These are phyloP conservation scores for Acarospora socialis DNA, from an alignment of 2,329 filamentous ascomycete species.

Conservation along the genomic window DNA sequence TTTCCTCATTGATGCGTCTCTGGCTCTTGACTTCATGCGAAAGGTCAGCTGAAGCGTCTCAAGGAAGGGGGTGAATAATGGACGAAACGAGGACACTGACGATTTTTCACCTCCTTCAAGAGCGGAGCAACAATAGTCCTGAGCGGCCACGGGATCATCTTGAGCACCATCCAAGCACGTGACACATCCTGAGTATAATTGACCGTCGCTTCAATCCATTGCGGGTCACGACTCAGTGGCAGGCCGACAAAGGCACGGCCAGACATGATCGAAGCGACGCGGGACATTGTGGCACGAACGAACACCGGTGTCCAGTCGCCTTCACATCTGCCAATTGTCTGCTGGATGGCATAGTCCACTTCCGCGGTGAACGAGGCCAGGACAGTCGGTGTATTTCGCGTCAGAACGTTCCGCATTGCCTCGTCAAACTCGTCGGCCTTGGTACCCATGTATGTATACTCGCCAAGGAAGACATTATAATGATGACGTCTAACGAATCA, in stretches of 20 bases:
- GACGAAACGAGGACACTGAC: too few species aligned
- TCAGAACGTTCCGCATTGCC: slow-evolving; percentile 4
- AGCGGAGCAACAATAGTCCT: too few species aligned
- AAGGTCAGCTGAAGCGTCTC: slow-evolving; percentile 1
- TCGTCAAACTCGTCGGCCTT: slow-evolving; percentile 7
- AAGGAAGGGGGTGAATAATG: slow-evolving; percentile 2
- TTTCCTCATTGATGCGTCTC: slow-evolving; percentile 1
- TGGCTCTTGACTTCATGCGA: slow-evolving; percentile 2
- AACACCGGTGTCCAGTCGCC: neutral
- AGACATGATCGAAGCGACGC: slow-evolving; percentile 7
- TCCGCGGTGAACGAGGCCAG: slow-evolving; percentile 4
- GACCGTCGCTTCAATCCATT: slow-evolving; percentile 11
- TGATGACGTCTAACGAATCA: slow-evolving; percentile 5
- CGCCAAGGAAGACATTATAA: slow-evolving; percentile 6
- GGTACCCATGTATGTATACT: slow-evolving; percentile 6
- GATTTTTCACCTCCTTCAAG: too few species aligned
- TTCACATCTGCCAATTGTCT: slow-evolving; percentile 5
- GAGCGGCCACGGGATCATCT: slow-evolving; percentile 5
- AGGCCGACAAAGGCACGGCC: slow-evolving; percentile 10
- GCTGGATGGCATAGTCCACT: slow-evolving; percentile 3
- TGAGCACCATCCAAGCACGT: slow-evolving; percentile 3
- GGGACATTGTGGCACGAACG: slow-evolving; percentile 1
- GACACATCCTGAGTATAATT: slow-evolving; percentile 10
- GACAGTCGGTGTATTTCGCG: slow-evolving; percentile 1
- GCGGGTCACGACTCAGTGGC: slow-evolving; percentile 8